Evolutionary conservation across 1,284 basidiomycete species (phyloP).

Genomic region (Pyrrhoderma lamaoense): DNA sequence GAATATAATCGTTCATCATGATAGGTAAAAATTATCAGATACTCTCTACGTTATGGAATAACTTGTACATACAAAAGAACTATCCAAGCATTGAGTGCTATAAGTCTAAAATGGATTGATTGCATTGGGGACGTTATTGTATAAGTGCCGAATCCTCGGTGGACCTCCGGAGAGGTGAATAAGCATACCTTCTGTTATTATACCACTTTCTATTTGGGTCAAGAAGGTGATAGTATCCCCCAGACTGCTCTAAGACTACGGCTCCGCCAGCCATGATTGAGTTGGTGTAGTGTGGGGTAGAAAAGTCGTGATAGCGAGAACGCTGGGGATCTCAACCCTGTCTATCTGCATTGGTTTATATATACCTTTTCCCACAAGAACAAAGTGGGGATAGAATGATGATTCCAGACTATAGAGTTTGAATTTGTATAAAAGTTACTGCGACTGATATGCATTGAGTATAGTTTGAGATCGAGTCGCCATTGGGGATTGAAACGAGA

Average conservation of each 20-base stretch:
- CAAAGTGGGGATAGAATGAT: too few relatives aligned
- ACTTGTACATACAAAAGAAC: conserved; percentile 17
- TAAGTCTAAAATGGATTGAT: conserved; percentile 9
- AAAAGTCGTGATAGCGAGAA: too few relatives aligned
- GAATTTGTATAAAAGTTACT: too few relatives aligned
- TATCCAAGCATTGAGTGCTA: conserved; percentile 21
- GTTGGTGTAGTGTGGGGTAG: too few relatives aligned
- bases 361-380: too few relatives aligned
- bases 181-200: conserved; percentile 15
- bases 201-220: conserved; percentile 19
- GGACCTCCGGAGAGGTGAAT: conserved; percentile 4
- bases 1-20: too few relatives aligned
- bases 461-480: neutral
- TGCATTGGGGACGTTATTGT: neutral
- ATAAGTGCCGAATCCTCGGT: conserved; percentile 7
- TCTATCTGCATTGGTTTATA: too few relatives aligned
- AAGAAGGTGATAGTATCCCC: conserved; percentile 15
- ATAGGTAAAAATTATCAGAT: conserved; percentile 4
- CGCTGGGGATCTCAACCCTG: too few relatives aligned
- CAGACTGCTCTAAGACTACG: conserved; percentile 3
- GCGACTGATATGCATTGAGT: neutral
- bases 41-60: neutral
- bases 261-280: conserved; percentile 15
- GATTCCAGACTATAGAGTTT: too few relatives aligned
- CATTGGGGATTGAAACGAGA: neutral